Base-by-base conservation (phyloP, 805 yeast species). In the Lachancea fermentati region DNA sequence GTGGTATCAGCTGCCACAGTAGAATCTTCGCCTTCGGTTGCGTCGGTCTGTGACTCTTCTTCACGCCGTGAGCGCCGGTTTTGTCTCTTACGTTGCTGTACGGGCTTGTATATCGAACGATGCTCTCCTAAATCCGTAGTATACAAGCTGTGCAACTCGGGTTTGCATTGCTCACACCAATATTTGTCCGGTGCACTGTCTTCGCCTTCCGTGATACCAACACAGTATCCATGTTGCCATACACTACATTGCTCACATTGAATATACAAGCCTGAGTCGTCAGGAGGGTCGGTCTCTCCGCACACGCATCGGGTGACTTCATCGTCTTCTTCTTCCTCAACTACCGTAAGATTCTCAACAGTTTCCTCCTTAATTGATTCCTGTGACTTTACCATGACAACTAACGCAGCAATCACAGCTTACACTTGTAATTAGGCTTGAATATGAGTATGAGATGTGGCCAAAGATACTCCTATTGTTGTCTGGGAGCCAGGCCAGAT, bases 171-270 rank as follows among this genome's bases (percentile, higher is more conserved):
- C 60, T 91, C 98, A 69, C 98, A 91, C 85, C 89, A 87, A 63
- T 93, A 91, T 61, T 85, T 85, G 42, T 91, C 97, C 3, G 97
- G 96, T 2, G 87, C 85, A 36, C 76, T 81, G 11, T 75, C 78
- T 46, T 80, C 86, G 5, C 56, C 62, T 37, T 76, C 78, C 40
- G 71, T 70, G 43, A 91, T 78, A 1, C 96, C 95, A 28, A 91
- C 96, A 68, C 98, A 91, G 64, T 72, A 86, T 2, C 97, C 97
- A 60, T 91, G 98, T 62, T 91, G 98, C 98, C 98, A 91, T 5
- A 83, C 96, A 14, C 85, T 79, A 66, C 98, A 91, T 47, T 75
- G 73, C 55, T 93, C 98, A 71, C 94, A 84, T 55, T 84, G 93
- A 49, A 84, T 84, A 56, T 76, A 84, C 37, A 83, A 69, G 2